phyloP scores from a whole-genome alignment of 164 flowering plant species.

The Macadamia integrifolia region DNA sequence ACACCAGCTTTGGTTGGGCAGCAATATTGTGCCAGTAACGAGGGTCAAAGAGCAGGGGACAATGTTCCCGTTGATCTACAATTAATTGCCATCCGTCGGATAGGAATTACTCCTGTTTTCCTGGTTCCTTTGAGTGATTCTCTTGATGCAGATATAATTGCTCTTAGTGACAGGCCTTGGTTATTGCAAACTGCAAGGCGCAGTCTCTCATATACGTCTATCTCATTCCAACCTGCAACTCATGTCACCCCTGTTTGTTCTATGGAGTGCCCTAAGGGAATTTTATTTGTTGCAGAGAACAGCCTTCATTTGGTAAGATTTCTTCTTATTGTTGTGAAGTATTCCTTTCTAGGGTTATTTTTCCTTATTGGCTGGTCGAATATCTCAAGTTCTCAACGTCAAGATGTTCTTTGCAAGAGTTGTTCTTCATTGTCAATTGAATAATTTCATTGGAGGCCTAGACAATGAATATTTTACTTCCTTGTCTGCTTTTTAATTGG shows the following conservation, averaged over 20 bases:
- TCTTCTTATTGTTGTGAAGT: background rate
- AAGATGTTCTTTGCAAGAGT: too few species aligned
- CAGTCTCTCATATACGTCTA: conserved; percentile 83
- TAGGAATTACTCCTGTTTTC: conserved; percentile 93
- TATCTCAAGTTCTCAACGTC: too few species aligned
- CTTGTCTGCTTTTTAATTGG: too few species aligned
- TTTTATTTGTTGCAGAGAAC: conserved; percentile 89
- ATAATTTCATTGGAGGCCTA: too few species aligned
- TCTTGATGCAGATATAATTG: conserved; percentile 72
- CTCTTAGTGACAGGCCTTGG: conserved; percentile 98
- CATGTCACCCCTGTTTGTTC: conserved; percentile 89
- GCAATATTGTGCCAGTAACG: conserved; percentile 14
- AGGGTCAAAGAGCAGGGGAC: conserved; percentile 25
- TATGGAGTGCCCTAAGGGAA: conserved; percentile 78
- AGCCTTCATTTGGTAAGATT: conserved; percentile 78
- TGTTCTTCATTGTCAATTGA: too few species aligned
- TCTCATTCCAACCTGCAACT: conserved; percentile 88
- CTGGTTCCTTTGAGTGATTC: conserved; percentile 76
- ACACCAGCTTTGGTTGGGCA: conserved; percentile 16
- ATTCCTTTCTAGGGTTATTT: too few species aligned
- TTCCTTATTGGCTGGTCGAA: too few species aligned
- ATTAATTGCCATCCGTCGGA: conserved; percentile 80
- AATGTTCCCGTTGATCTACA: conserved; percentile 50
- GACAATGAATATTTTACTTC: too few species aligned
- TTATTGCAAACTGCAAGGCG: conserved; percentile 92